phyloP scores from a whole-genome alignment of 1,284 basidiomycete species.

The Irpex lacteus region DNA sequence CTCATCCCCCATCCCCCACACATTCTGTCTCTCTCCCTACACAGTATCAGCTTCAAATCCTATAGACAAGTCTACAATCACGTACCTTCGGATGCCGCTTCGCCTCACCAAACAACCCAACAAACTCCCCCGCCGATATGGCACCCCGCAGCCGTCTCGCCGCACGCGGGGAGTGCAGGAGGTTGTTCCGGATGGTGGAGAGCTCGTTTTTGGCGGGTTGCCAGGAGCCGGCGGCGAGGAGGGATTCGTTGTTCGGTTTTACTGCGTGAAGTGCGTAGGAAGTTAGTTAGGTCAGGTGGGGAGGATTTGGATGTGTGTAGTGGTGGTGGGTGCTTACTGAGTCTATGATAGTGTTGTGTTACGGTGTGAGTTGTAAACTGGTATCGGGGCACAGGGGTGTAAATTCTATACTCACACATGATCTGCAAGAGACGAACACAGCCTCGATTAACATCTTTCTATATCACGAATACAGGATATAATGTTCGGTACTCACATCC shows the following conservation, averaged over 20 bases:
- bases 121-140: slow-evolving; percentile 67
- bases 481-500: slow-evolving; percentile 52
- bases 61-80: too few species aligned
- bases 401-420: slow-evolving; percentile 31
- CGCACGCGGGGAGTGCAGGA: slow-evolving; percentile 47
- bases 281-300: slow-evolving; percentile 17
- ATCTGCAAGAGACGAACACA: slow-evolving; percentile 28
- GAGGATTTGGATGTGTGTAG: neutral
- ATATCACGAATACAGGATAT: neutral
- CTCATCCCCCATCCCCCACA: slow-evolving; percentile 81
- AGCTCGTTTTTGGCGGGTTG: slow-evolving; percentile 81
- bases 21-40: slow-evolving; percentile 57
- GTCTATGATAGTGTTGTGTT: neutral
- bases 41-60: too few species aligned
- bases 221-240: slow-evolving; percentile 84
- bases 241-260: slow-evolving; percentile 62
- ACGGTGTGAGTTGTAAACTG: neutral
- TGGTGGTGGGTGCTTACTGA: neutral
- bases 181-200: slow-evolving; percentile 67
- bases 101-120: slow-evolving; percentile 70
- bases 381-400: neutral
- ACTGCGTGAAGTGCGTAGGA: slow-evolving; percentile 40
- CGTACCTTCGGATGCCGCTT: slow-evolving; percentile 47
- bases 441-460: neutral
- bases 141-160: slow-evolving; percentile 60